A percentile compares a stretch with the other conserved stretches of the same genome.
phyloP scores from a whole-genome alignment of 768 basidiomycete genomes.

The Asterophora lycoperdoides region DNA sequence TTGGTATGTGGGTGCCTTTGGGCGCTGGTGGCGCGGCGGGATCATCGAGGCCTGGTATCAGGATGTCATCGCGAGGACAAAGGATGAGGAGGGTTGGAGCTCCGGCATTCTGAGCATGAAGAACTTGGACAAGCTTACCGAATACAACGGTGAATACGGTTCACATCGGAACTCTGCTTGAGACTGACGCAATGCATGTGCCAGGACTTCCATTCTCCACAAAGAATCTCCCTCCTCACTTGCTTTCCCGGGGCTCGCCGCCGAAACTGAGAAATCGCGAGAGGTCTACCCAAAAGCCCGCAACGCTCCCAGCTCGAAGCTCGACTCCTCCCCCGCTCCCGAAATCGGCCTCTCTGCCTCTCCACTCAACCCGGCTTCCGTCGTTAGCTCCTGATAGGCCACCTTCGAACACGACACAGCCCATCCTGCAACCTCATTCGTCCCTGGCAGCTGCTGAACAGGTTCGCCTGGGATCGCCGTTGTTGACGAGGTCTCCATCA shows the following conservation, averaged over 20 bases:
- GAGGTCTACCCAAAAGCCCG: slow-evolving; percentile 42
- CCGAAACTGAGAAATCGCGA: slow-evolving; percentile 57
- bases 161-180: slow-evolving; percentile 1
- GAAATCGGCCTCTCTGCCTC: slow-evolving; percentile 73
- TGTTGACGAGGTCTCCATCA: slow-evolving; percentile 36
- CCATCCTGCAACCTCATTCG: slow-evolving; percentile 23
- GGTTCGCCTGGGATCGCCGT: slow-evolving; percentile 26
- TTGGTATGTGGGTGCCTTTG: slow-evolving; percentile 90
- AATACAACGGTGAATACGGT: slow-evolving; percentile 51
- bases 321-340: slow-evolving; percentile 82
- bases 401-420: slow-evolving; percentile 25
- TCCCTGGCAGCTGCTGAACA: slow-evolving; percentile 27
- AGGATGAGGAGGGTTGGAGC: slow-evolving; percentile 69
- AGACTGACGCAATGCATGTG: slow-evolving; percentile 11
- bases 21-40: slow-evolving; percentile 87
- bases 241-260: slow-evolving; percentile 43
- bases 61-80: slow-evolving; percentile 57
- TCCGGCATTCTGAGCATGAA: slow-evolving; percentile 78
- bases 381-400: slow-evolving; percentile 28
- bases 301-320: slow-evolving; percentile 44
- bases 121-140: slow-evolving; percentile 63
- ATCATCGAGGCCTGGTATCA: slow-evolving; percentile 78
- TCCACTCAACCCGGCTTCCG: slow-evolving; percentile 56
- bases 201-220: slow-evolving; percentile 50
- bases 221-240: slow-evolving; percentile 41